Conservation (phyloP, 768 basidiomycete species). For the Pleurotus cornucopiae region DNA sequence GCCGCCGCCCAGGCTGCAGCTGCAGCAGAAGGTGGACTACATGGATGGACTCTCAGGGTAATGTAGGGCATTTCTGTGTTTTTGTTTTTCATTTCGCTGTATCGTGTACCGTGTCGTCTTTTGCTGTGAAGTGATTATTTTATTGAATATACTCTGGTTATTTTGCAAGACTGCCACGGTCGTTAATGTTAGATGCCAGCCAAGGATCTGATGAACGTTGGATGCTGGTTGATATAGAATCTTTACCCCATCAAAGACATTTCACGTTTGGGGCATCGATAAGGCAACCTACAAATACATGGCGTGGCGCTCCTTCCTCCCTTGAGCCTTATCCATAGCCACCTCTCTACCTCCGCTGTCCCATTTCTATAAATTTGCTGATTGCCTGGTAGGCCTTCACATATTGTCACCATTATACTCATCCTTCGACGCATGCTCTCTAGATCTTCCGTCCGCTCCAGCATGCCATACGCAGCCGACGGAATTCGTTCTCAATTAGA, state of each 20-base stretch:
- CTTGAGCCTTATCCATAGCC: conserved; percentile 5
- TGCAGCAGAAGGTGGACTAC: conserved; percentile 58
- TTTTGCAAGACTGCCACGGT: neutral
- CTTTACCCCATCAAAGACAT: conserved; percentile 4
- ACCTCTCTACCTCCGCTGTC: conserved; percentile 10
- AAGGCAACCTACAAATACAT: conserved; percentile 9
- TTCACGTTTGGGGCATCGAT: conserved; percentile 8
- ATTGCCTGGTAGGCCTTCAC: neutral
- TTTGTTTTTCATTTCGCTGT: conserved; percentile 9
- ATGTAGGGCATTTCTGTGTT: conserved; percentile 44
- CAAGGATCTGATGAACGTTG: conserved; percentile 3
- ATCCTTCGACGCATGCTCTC: conserved; percentile 12
- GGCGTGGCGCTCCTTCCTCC: neutral
- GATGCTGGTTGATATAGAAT: neutral
- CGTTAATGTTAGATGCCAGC: neutral
- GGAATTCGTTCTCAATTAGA: conserved; percentile 81
- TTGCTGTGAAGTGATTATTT: conserved; percentile 11
- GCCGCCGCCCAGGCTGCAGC: conserved; percentile 71
- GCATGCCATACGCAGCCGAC: conserved; percentile 48
- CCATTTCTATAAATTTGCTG: conserved; percentile 1
- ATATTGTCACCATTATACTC: neutral
- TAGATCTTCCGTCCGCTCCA: conserved; percentile 17
- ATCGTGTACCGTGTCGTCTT: conserved; percentile 5
- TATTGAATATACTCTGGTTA: conserved; percentile 1
- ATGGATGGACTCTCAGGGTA: conserved; percentile 78